Base-by-base conservation (phyloP, 306 rosid species). In the Corylus americana region DNA sequence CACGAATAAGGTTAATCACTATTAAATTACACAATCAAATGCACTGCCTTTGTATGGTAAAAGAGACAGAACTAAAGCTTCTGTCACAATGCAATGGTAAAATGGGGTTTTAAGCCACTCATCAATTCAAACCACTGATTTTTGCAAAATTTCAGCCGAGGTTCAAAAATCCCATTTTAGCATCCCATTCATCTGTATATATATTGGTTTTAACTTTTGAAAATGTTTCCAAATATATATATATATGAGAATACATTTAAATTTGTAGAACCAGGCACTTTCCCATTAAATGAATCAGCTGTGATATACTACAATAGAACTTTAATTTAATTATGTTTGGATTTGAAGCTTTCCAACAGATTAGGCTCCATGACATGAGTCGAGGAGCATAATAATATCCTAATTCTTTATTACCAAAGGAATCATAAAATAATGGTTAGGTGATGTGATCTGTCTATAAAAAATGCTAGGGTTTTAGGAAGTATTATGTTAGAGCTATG, bases 391-490 rank as follows among this genome's bases (percentile, higher is more conserved):
- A 39, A 16, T 77, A 27, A 59, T 85, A 42, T 84, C 37, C 55
- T 74, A 39, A 76, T 61, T 79, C 48, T 77, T 79, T 70, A 71
- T n/a, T 51, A 64, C 45, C 68, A 8, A 70, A 74, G 62, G 68
- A 77, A 12, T 4, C 1, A 61, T 3, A 25, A 39, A 39, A 3
- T 7, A 67, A 67, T 16, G 74, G 42, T 31, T 54, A 29, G 54
- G 68, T 87, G 79, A 83, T 59, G 73, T 75, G 84, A 77, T 81
- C 79, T 80, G 76, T 51, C 69, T 71, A 22, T 25, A 64, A 64
- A 31, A 64, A 35, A 31, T 64, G 47, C 11, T 35, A n/a, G 2
- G 11, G 50, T 59, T 48, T 9, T 12, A 54, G 0, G 22, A 3
- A 53, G 67, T 5, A 61, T 70, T 75, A 69, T 2, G 13, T 71